A percentile compares a stretch with the other conserved stretches of the same genome.
These are phyloP conservation scores for Alloascoidea hylecoeti DNA, from an alignment of 805 yeast genomes.

Conservation along the genomic window DNA sequence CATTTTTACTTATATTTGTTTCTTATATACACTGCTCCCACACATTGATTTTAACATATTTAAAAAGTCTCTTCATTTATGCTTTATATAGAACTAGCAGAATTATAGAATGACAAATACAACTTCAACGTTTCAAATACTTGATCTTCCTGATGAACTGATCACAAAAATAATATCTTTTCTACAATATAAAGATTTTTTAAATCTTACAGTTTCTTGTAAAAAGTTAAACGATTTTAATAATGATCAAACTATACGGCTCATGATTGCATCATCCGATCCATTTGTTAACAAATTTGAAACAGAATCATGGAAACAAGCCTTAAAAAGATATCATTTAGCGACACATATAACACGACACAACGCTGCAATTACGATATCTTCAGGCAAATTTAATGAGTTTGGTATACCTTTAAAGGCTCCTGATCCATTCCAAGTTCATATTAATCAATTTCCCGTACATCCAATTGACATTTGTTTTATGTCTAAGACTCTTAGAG, in stretches of 20 bases:
- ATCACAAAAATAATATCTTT: background rate
- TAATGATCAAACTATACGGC: background rate
- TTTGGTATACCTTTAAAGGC: no score
- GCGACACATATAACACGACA: background rate
- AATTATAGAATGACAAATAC: no score
- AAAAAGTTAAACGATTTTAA: background rate
- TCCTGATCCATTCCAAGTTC: background rate
- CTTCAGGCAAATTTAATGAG: no score
- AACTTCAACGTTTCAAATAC: background rate
- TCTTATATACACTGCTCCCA: no score
- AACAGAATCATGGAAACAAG: background rate
- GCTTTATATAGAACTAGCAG: no score
- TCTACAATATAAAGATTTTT: background rate
- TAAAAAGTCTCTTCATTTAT: no score
- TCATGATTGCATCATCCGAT: background rate
- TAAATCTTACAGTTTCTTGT: background rate
- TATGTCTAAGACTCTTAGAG: background rate
- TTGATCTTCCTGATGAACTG: background rate
- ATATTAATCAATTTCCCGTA: background rate
- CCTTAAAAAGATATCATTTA: background rate
- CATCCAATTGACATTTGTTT: background rate
- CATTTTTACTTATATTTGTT: no score
- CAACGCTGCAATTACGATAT: background rate
- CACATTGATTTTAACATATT: no score
- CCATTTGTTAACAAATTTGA: background rate